These are phyloP conservation scores for Furcasterigmium sp. DNA, from an alignment of 2,329 filamentous ascomycete genomes.

Conservation along the genomic window DNA sequence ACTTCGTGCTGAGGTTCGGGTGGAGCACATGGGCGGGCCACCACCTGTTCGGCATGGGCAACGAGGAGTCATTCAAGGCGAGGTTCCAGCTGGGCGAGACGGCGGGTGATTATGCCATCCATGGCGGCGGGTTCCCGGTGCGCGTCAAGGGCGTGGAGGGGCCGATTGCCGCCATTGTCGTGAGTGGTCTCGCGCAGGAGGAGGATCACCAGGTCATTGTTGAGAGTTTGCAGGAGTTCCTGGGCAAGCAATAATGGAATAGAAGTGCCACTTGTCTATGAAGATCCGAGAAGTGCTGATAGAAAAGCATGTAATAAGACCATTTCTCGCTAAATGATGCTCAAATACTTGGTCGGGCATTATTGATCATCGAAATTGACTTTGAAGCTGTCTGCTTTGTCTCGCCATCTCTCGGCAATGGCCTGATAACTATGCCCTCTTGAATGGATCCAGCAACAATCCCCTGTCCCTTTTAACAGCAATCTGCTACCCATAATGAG, in stretches of 20 bases:
- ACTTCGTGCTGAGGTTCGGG: constrained; percentile 5
- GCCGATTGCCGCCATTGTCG: neutral
- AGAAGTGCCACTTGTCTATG: too few species aligned
- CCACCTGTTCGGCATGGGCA: constrained; percentile 5
- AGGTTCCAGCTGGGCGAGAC: constrained; percentile 5
- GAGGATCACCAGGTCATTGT: constrained; percentile 3
- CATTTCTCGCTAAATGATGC: too few species aligned
- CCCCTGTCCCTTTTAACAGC: too few species aligned
- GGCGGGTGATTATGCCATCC: constrained; percentile 6
- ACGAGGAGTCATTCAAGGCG: constrained; percentile 6
- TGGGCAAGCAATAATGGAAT: neutral
- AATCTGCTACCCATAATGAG: too few species aligned
- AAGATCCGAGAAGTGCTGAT: too few species aligned
- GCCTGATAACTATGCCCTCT: too few species aligned
- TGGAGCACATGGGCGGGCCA: constrained; percentile 8
- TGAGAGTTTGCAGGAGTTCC: neutral
- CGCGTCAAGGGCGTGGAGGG: neutral
- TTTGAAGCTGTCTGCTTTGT: too few species aligned
- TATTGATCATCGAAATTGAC: too few species aligned
- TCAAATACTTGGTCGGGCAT: too few species aligned
- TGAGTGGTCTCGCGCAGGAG: neutral
- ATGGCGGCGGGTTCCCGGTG: neutral
- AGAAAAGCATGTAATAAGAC: too few species aligned
- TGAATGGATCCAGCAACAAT: too few species aligned
- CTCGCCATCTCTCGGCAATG: too few species aligned